Evolutionary conservation across 2,329 filamentous ascomycete genomes (phyloP), one percentile per base, ranked within the genome.

Genomic region (Lojkania enalia): DNA sequence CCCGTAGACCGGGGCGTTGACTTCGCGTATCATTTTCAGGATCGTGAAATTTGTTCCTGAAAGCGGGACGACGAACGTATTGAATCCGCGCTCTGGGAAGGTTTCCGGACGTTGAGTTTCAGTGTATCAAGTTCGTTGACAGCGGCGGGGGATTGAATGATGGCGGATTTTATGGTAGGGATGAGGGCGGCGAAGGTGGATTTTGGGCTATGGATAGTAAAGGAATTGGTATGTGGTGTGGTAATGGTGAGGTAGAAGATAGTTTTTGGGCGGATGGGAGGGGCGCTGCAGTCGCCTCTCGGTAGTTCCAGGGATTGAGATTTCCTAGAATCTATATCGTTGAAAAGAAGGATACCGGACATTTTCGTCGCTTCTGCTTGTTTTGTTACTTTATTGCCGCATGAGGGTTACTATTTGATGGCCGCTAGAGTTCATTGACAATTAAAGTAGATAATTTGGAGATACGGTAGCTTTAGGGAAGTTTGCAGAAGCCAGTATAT

Each of bases 171-270:
- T 46, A 64, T 55, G 2, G 20, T 13, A 5, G 51, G 51, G 31
- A 60, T 32, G n/a, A 64, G 54, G 29, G 47, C 39, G 0, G 30
- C 16, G 53, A 63, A 64, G 4, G 18, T 25, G 2, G 38, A 20
- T 2, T 39, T 40, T 5, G 61, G 61, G 35, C 59, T 58, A 44
- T 49, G 16, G 44, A 58, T 44, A 4, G 38, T 27, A 49, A 50
- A 49, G 5, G 41, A 39, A 47, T 65, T 59, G 12, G 43, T 53
- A 50, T 61, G 56, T 0, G 57, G 61, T 1, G 48, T 50, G 5
- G 39, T 58, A 52, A 52, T 38, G 39, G 52, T 49, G 21, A 65
- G 60, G 47, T 63, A 64, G 48, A 51, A 52, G 48, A 59, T 46
- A 7, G 57, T 57, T 32, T 47, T n/a, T 2, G 42, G 16, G 6